Conservation (phyloP, 1,284 basidiomycete genomes). For the Sporisorium scitamineum region DNA sequence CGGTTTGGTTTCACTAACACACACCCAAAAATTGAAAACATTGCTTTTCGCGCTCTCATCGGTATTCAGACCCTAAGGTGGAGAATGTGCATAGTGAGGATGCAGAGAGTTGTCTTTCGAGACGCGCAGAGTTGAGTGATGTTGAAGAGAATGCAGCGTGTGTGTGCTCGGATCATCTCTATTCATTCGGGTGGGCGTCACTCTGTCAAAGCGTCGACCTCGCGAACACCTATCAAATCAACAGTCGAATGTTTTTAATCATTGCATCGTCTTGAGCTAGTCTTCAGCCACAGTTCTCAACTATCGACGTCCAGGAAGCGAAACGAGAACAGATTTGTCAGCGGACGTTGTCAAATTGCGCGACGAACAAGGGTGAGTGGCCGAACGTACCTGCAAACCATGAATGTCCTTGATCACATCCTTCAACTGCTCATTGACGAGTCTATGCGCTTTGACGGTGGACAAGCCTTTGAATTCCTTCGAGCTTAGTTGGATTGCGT, state of each 20-base stretch:
- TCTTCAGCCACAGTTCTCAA: conserved; percentile 45
- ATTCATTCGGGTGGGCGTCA: neutral
- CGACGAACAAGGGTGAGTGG: neutral
- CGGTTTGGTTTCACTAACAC: neutral
- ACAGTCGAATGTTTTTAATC: neutral
- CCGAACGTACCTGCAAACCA: conserved; percentile 85
- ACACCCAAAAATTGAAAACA: conserved; percentile 8
- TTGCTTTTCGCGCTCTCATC: conserved; percentile 4
- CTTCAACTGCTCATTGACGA: conserved; percentile 89
- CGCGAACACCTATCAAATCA: neutral
- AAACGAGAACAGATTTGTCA: neutral
- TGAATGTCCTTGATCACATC: conserved; percentile 92
- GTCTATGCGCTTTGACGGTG: conserved; percentile 90
- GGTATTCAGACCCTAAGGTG: too few relatives aligned
- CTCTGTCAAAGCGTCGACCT: neutral
- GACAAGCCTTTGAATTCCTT: conserved; percentile 85
- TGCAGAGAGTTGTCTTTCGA: neutral
- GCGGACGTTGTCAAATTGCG: neutral
- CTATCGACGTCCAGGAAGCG: conserved; percentile 7
- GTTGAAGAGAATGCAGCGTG: too few relatives aligned
- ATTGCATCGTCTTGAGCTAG: neutral
- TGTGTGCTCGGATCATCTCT: neutral
- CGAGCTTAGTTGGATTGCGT: conserved; percentile 89
- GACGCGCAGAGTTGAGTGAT: neutral
- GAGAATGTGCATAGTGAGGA: neutral